Evolutionary conservation across 345 rosid genomes (phyloP), one percentile per base, ranked within the genome.

Genomic region (Lumnitzera racemosa): DNA sequence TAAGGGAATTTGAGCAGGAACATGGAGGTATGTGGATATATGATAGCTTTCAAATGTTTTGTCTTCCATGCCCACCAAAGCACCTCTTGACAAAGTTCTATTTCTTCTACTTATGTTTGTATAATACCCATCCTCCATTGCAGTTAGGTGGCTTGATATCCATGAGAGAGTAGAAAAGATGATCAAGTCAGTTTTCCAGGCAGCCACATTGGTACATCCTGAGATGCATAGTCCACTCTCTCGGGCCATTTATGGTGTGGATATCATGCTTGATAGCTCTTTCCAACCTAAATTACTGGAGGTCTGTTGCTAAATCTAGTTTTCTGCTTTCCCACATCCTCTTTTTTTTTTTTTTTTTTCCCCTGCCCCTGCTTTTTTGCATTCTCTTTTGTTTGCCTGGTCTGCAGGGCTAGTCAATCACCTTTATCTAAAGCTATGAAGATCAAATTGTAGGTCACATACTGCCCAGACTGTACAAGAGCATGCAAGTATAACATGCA

Each of bases 381-480:
- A 20, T 20, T 52, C 15, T 10, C 56, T 10, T 53, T 15, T 11
- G 24, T 2, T 54, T 24, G 23, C 7, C 11, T 20, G 5, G 12
- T 54, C 23, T 54, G 29, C 29, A 0, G 24, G 46, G 24, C 29
- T 53, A 53, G 13, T 11, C 36, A n/a, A 36, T 36, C 43, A 5
- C 43, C 43, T 36, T 36, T 36, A 36, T 36, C 43, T 36, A 36
- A 36, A 36, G 43, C 43, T 36, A 9, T 36, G 43, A 36, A 9
- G 43, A 36, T 36, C 43, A 36, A 36, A 36, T 36, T 72, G 71
- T 52, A 90, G 99, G 90, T 88, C 24, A 90, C 97, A 2, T 94
- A 84, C 73, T 94, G 97, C 69, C 99, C 97, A 15, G 99, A 89
- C 73, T 90, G 96, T 67, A 77, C 78, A 68, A 81, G 95, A 73